Evolutionary conservation across 2,329 filamentous ascomycete genomes (phyloP), one percentile per base, ranked within the genome.

Genomic region (Verticillium albo-atrum): DNA sequence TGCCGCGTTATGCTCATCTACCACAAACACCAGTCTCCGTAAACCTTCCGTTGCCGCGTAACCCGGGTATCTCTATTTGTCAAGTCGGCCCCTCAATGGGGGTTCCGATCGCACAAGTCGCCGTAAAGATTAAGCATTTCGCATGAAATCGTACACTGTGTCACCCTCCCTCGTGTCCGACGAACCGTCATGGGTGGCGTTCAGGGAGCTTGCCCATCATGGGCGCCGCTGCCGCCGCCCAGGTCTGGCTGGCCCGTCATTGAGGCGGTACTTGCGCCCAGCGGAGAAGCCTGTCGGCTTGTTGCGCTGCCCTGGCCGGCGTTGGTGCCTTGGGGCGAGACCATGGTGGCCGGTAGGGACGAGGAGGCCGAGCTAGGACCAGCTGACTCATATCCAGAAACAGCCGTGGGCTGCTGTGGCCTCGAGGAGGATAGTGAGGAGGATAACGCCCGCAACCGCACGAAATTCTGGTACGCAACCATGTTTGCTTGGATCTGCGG

Each of bases 251-350:
- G 28, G 12, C 54, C 60, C 25, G 62, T 56, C 62, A 63, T 62
- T 3, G 62, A 63, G 15, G 62, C 62, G 9, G 62, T 63, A 25
- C 62, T 63, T 47, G 62, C 62, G n/a, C 60, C 60, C 10, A 60
- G 47, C 2, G 62, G 58, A 7, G 60, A 55, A 4, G 60, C 57
- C 34, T 60, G 51, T 20, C 60, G 57, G 54, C 55, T 60, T 5
- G 58, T 62, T 34, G 61, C 60, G 7, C 54, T 57, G 7, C 60
- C 54, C 17, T 60, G 62, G n/a, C 62, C 60, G 6, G 62, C 23
- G 23, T 62, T 62, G 6, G 58, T 60, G 27, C 62, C 62, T 35
- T 63, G 62, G 6, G 62, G 60, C 9, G 62, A 62, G 7, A 63
- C 25, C 14, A 56, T 54, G 12, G 59, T 63, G 7, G 62, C 62